Evolutionary conservation across 164 flowering plant genomes (phyloP).

Genomic region (Nelumbo lutea): DNA sequence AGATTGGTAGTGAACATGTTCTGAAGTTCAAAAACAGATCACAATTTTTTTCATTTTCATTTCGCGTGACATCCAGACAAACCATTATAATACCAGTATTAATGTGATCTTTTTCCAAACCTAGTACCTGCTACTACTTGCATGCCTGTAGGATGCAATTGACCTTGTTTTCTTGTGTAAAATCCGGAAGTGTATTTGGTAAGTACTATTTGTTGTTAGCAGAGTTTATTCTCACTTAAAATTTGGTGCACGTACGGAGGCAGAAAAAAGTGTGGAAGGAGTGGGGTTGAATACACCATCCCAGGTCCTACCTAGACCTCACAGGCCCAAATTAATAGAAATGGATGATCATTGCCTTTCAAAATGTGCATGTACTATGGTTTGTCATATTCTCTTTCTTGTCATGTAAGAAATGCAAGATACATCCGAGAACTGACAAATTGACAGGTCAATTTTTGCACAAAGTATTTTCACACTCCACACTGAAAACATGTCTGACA

Average conservation of each 20-base stretch:
- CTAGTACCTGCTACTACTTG: background rate
- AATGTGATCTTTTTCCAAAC: background rate
- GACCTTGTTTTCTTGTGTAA: background rate
- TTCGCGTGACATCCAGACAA: too few relatives aligned
- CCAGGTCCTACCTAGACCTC: background rate
- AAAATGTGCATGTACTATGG: background rate
- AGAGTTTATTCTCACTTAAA: too few relatives aligned
- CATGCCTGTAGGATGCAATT: background rate
- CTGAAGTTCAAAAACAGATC: too few relatives aligned
- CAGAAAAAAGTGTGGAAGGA: background rate
- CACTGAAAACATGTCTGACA: conserved; percentile 43
- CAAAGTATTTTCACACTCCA: background rate
- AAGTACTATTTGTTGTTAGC: too few relatives aligned
- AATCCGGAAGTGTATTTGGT: too few relatives aligned
- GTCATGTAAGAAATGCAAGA: background rate
- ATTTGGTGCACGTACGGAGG: too few relatives aligned
- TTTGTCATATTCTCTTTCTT: too few relatives aligned
- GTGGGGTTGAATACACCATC: background rate
- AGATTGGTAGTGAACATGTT: too few relatives aligned
- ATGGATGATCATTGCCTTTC: background rate
- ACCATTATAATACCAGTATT: too few relatives aligned
- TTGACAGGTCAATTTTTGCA: background rate
- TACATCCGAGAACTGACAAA: background rate
- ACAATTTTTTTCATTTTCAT: too few relatives aligned
- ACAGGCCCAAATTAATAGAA: background rate